Evolutionary conservation across 2,329 filamentous ascomycete species (phyloP).

Genomic region (Fusarium virguliforme): DNA sequence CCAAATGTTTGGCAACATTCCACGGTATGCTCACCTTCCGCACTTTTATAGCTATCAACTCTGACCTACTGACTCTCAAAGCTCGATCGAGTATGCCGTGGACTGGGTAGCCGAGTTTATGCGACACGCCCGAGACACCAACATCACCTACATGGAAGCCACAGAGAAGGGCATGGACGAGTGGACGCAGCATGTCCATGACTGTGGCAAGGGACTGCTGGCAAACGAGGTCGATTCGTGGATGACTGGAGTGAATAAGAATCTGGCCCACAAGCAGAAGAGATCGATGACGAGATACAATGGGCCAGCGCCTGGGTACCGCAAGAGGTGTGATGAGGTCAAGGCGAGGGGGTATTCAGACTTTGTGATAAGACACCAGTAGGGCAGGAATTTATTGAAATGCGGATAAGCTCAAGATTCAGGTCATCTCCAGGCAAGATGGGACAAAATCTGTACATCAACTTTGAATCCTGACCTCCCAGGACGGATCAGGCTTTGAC

Average conservation of each 20-base stretch:
- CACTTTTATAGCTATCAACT: not conserved
- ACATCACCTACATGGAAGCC: conserved; percentile 58
- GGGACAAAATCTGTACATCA: not conserved
- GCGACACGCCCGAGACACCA: conserved; percentile 52
- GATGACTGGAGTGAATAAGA: conserved; percentile 71
- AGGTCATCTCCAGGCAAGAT: no score
- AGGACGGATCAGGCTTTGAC: conserved; percentile 53
- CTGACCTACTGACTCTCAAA: not conserved
- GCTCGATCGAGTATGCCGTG: conserved; percentile 60
- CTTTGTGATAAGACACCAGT: conserved; percentile 25
- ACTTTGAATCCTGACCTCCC: not conserved
- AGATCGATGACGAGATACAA: conserved; percentile 64
- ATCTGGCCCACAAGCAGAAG: conserved; percentile 63
- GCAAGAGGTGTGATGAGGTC: conserved; percentile 57
- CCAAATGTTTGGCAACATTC: conserved; percentile 62
- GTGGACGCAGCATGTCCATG: conserved; percentile 66
- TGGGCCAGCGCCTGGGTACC: conserved; percentile 62
- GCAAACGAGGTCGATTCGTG: conserved; percentile 61
- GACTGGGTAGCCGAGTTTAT: conserved; percentile 58
- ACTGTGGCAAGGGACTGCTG: conserved; percentile 62
- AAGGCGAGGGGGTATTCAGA: conserved; percentile 49
- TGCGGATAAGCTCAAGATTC: not conserved
- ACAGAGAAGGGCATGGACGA: conserved; percentile 57
- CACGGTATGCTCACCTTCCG: conserved; percentile 47
- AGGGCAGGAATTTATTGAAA: not conserved